Conservation (phyloP, 2,329 filamentous ascomycete genomes). For the Chaetomium globosum region DNA sequence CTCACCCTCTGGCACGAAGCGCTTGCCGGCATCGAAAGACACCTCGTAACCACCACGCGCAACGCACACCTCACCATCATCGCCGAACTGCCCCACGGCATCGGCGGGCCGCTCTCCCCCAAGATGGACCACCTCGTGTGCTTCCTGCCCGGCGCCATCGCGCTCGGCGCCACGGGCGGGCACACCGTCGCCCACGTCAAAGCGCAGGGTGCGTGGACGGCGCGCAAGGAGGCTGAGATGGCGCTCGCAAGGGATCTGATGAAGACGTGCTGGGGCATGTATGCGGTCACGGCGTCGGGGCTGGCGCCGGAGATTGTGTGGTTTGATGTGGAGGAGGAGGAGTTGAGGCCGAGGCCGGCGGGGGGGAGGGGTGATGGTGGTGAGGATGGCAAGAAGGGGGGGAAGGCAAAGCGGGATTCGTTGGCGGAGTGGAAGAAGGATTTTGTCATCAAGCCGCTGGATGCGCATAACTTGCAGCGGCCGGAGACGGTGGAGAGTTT, state of each 20-base stretch:
- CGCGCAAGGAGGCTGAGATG: slow-evolving; percentile 68
- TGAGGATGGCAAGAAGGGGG: too few relatives aligned
- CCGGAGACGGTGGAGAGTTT: slow-evolving; percentile 93
- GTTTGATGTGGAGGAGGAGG: slow-evolving; percentile 68
- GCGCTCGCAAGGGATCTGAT: slow-evolving; percentile 83
- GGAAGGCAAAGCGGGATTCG: slow-evolving; percentile 48
- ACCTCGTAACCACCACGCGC: slow-evolving; percentile 86
- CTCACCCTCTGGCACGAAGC: slow-evolving; percentile 90
- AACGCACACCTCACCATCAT: slow-evolving; percentile 80
- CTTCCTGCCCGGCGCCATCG: slow-evolving; percentile 95
- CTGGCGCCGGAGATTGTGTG: slow-evolving; percentile 91
- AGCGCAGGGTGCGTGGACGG: background rate
- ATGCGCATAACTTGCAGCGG: slow-evolving; percentile 89
- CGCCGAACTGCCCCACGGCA: slow-evolving; percentile 77
- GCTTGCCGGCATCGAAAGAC: slow-evolving; percentile 80
- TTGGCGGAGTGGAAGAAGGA: slow-evolving; percentile 71
- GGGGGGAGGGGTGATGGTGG: slow-evolving; percentile 37
- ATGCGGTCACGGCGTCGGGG: slow-evolving; percentile 83
- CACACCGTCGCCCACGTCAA: slow-evolving; percentile 69
- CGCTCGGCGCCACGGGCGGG: slow-evolving; percentile 81
- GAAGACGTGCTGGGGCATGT: slow-evolving; percentile 98
- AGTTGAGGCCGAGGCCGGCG: slow-evolving; percentile 38
- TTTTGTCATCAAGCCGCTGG: slow-evolving; percentile 74
- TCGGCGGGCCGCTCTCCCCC: slow-evolving; percentile 66
- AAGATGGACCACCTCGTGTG: slow-evolving; percentile 99